These are phyloP conservation scores for Fusarium sp. DNA, from an alignment of 2,329 filamentous ascomycete species.

Conservation along the genomic window DNA sequence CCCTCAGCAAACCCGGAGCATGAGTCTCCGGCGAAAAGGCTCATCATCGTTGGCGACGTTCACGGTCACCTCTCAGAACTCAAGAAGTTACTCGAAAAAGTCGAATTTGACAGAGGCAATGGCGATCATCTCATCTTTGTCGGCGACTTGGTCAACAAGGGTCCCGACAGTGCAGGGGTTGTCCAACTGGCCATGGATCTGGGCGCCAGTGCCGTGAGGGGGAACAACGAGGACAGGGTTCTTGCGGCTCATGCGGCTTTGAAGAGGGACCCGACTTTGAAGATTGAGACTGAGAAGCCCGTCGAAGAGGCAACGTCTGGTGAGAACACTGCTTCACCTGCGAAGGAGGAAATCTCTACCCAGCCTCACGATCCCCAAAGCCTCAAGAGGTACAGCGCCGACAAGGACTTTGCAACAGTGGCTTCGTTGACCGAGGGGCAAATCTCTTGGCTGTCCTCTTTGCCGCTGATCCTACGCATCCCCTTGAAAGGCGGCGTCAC, in stretches of 20 bases:
- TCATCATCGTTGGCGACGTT: conserved; percentile 86
- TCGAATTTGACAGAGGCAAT: conserved; percentile 64
- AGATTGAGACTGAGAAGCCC: neutral
- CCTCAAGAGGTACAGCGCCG: conserved; percentile 28
- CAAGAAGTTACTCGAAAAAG: conserved; percentile 71
- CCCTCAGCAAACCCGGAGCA: neutral
- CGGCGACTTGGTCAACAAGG: conserved; percentile 85
- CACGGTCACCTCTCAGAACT: conserved; percentile 82
- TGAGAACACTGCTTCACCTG: neutral
- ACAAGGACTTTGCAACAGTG: conserved; percentile 34
- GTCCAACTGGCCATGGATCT: conserved; percentile 78
- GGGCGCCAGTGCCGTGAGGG: conserved; percentile 80
- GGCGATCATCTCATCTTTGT: conserved; percentile 78
- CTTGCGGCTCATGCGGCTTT: conserved; percentile 59
- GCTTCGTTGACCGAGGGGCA: conserved; percentile 16
- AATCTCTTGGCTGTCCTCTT: conserved; percentile 24
- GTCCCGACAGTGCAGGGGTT: conserved; percentile 82
- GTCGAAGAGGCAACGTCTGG: neutral
- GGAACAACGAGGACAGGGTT: conserved; percentile 88
- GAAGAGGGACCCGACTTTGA: neutral
- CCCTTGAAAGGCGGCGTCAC: neutral
- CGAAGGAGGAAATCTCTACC: neutral
- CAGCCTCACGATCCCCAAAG: conserved; percentile 1
- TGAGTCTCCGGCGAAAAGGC: neutral
- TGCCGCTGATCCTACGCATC: conserved; percentile 31